These are phyloP conservation scores for Fusarium bactridioides DNA, from an alignment of 2,329 filamentous ascomycete species.

Conservation along the genomic window DNA sequence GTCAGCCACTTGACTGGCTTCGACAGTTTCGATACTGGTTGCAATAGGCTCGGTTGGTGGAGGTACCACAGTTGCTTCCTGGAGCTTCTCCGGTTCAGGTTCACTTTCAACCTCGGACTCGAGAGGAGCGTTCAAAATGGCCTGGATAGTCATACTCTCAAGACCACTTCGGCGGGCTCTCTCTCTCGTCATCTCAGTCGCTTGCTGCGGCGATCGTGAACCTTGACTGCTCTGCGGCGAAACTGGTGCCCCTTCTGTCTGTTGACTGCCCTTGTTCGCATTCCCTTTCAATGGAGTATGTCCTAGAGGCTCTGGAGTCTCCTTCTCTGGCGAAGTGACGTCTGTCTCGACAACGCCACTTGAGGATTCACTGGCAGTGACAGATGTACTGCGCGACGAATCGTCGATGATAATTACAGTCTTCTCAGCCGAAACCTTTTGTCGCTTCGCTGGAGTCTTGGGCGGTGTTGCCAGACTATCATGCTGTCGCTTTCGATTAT, in stretches of 20 bases:
- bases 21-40: constrained; percentile 38
- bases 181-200: not conserved
- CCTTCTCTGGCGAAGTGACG: constrained; percentile 60
- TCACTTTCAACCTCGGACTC: constrained; percentile 27
- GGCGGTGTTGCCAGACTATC: constrained; percentile 62
- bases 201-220: constrained; percentile 38
- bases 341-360: constrained; percentile 50
- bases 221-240: constrained; percentile 45
- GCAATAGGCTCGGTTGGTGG: constrained; percentile 27
- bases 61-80: constrained; percentile 8
- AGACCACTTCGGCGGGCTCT: constrained; percentile 23
- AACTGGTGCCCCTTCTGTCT: constrained; percentile 34
- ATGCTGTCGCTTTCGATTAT: constrained; percentile 50
- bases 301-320: constrained; percentile 51
- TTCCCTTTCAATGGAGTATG: constrained; percentile 39
- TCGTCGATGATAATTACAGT: constrained; percentile 40
- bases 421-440: constrained; percentile 47
- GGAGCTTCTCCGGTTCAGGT: constrained; percentile 18
- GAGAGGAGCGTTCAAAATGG: constrained; percentile 44
- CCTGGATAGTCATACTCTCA: constrained; percentile 45
- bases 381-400: constrained; percentile 51
- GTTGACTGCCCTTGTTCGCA: constrained; percentile 6
- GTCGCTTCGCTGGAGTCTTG: constrained; percentile 62
- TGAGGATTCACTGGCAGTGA: constrained; percentile 40
- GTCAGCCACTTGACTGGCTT: constrained; percentile 26